Base-by-base conservation (phyloP, 495 filamentous ascomycete species). In the Diplogelasinospora grovesii region DNA sequence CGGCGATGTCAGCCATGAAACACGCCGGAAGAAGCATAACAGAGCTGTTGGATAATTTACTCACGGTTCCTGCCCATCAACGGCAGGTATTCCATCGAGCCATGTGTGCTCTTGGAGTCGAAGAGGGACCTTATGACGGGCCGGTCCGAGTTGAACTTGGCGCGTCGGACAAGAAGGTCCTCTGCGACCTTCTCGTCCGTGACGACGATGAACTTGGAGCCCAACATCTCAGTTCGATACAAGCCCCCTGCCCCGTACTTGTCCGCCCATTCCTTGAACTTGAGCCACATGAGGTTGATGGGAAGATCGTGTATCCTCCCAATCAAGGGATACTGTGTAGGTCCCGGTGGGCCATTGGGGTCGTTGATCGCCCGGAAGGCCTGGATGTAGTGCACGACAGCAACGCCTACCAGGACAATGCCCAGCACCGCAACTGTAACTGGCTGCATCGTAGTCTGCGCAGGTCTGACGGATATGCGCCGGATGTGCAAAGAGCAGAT, bases 211-310 rank as follows among this genome's bases (percentile, higher is more conserved):
- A 74, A 63, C 13, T 57, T 65, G 23, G 59, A 54, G n/a, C 64
- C 68, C 11, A 74, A 60, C 46, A 76, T 64, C 31, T 60, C 57
- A 4, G 63, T 71, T 20, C 58, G 57, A 50, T 66, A 77, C 26
- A 73, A 66, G 2, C 64, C 64, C 25, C 50, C 39, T 10, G 59
- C 53, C 1, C 70, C 72, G 22, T 74, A 65, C 36, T 58, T 54
- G 32, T 71, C 60, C 2, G 61, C 62, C 71, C 71, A 74, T 40
- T 75, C 66, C 43, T 72, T 63, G 40, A 73, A 67, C 53, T 73
- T 72, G 27, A 67, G 36, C 70, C 70, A 73, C 57, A 64, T 71
- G 44, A 49, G 61, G 11, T 66, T 39, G 36, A 66, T 67, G 3
- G 69, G 66, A 1, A 73, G 48, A 34, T 73, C 70, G 27, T 70